Base-by-base conservation (phyloP, 2,329 filamentous ascomycete genomes). In the Beauveria caledonica region DNA sequence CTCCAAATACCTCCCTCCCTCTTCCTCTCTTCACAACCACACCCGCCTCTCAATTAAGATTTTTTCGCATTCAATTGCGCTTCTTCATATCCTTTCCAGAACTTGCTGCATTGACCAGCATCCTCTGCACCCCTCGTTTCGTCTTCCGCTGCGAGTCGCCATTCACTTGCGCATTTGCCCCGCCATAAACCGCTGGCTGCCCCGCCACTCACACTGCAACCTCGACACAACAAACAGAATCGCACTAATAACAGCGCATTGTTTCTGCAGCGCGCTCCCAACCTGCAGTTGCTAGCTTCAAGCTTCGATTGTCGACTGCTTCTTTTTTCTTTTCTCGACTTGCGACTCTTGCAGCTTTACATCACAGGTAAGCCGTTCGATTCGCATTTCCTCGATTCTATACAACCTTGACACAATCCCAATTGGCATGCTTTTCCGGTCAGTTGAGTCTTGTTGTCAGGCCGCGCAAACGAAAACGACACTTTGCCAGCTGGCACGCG, bases 151-250 rank as follows among this genome's bases (percentile, higher is more conserved):
- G 55, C 33, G 23, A 40, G 40, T 36, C 21, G 29, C n/a, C 23
- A 5, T 25, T 23, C 15, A 36, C 36, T n/a, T 58, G 23, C 23
- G 27, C 23, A 51, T 36, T 15, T 59, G 48, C 56, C 56, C 56
- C 56, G 56, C 56, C 56, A 59, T 52, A 42, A 36, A 21, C 9
- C 23, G 29, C 23, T 36, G 17, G 25, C 46, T 59, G 48, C 56
- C 56, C 56, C 56, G 46, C 56, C 56, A 59, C 45, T 50, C 23
- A 27, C 36, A 59, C 45, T 49, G 55, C 55, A 21, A 45, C 29
- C n/a, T 19, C 33, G 23, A 50, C 27, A 58, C 33, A 50, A 27
- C 33, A 50, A 40, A 50, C 33, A 58, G 45, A 42, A 58, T 39
- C 54, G n/a, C 33, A 58, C 55, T 58, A 58, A 57, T 44, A 42